Conservation (phyloP, 495 filamentous ascomycete genomes). For the Sporormia fimetaria region DNA sequence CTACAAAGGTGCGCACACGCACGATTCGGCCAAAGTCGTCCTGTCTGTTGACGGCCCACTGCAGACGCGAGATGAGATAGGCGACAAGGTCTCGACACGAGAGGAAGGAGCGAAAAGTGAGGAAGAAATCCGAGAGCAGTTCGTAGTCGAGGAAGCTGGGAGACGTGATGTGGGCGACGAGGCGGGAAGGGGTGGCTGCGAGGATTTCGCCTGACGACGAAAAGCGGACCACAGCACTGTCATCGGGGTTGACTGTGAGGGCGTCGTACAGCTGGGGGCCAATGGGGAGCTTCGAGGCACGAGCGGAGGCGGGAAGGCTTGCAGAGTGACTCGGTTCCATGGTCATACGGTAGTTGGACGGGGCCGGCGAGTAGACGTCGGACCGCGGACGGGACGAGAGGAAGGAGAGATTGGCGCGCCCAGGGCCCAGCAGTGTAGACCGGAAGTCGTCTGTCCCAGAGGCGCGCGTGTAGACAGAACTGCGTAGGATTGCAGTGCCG, state of each 20-base stretch:
- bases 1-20: constrained; percentile 88
- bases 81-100: constrained; percentile 62
- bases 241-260: constrained; percentile 60
- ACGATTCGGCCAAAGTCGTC: constrained; percentile 88
- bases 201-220: constrained; percentile 62
- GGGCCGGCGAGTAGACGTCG: constrained; percentile 31
- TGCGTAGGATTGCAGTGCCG: constrained; percentile 70
- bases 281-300: constrained; percentile 19
- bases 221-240: constrained; percentile 77
- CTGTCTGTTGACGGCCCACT: constrained; percentile 71
- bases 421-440: constrained; percentile 44
- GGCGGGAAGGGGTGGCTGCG: constrained; percentile 79
- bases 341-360: constrained; percentile 16
- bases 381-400: constrained; percentile 35
- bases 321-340: constrained; percentile 24
- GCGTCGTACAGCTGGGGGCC: constrained; percentile 53
- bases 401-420: constrained; percentile 29
- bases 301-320: constrained; percentile 19
- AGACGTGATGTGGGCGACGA: constrained; percentile 97
- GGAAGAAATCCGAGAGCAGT: constrained; percentile 93
- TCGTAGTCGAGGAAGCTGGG: constrained; percentile 95
- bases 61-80: constrained; percentile 71
- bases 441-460: constrained; percentile 44
- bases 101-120: constrained; percentile 83
- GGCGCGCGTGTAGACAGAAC: constrained; percentile 50